phyloP scores from a whole-genome alignment of 306 rosid genomes.

The Quercus ilex region DNA sequence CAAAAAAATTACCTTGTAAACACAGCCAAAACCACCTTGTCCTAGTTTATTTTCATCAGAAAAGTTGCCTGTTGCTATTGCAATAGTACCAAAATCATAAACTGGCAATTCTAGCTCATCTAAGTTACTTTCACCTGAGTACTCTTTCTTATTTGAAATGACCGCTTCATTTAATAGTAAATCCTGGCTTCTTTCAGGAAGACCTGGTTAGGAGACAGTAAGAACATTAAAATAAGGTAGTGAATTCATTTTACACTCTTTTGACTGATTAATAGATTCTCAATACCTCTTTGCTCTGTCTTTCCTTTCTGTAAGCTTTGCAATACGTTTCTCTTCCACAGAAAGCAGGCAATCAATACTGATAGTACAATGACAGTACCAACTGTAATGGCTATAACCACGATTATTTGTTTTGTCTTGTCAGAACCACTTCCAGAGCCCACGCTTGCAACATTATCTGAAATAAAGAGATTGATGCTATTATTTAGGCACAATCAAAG shows the following conservation, averaged over 20 bases:
- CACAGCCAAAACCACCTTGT: slow-evolving; percentile 59
- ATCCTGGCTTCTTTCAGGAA: slow-evolving; percentile 51
- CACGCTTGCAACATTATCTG: slow-evolving; percentile 20
- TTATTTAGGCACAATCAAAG: background rate
- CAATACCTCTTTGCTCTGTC: slow-evolving; percentile 37
- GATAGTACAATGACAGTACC: slow-evolving; percentile 34
- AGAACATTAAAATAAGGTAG: background rate
- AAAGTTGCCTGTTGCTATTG: slow-evolving; percentile 43
- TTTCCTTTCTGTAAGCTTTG: slow-evolving; percentile 7
- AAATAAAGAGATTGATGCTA: slow-evolving; percentile 5
- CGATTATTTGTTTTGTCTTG: slow-evolving; percentile 22
- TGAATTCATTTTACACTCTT: slow-evolving; percentile 3
- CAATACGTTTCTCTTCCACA: slow-evolving; percentile 38
- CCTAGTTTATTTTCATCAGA: slow-evolving; percentile 45
- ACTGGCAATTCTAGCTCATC: slow-evolving; percentile 52
- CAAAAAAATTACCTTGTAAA: slow-evolving; percentile 40
- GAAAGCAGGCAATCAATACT: slow-evolving; percentile 35
- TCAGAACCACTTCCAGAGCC: slow-evolving; percentile 32
- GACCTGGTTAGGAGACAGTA: slow-evolving; percentile 37
- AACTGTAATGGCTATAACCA: slow-evolving; percentile 33
- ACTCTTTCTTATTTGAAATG: slow-evolving; percentile 37
- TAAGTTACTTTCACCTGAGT: slow-evolving; percentile 36
- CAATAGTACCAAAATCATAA: slow-evolving; percentile 42
- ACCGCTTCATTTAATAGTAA: slow-evolving; percentile 37
- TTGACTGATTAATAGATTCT: background rate